A percentile compares a stretch with the other conserved stretches of the same genome.
Conservation (phyloP, 2,329 filamentous ascomycete species). For the Alternaria triticina region DNA sequence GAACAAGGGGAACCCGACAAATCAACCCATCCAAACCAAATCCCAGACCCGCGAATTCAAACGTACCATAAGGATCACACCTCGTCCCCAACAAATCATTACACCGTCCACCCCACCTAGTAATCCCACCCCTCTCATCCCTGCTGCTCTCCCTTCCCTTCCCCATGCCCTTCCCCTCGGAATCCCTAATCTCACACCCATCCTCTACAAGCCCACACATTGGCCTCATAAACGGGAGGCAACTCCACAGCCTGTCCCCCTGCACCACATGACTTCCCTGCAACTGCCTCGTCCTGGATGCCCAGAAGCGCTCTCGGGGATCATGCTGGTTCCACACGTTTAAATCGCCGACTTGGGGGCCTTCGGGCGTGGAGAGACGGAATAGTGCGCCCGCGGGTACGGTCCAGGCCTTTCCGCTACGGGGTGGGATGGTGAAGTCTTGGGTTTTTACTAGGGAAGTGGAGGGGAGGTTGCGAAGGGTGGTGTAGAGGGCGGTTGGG, state of each 20-base stretch:
- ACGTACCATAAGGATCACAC: constrained; percentile 76
- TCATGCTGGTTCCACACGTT: constrained; percentile 83
- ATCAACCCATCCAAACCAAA: background rate
- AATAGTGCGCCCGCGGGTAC: constrained; percentile 72
- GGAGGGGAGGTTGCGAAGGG: constrained; percentile 22
- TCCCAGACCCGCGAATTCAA: background rate
- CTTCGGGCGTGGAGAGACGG: constrained; percentile 75
- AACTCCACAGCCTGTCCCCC: constrained; percentile 78
- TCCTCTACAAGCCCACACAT: constrained; percentile 73
- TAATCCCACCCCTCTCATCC: constrained; percentile 57
- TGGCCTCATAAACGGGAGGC: constrained; percentile 77
- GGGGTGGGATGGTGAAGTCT: constrained; percentile 66
- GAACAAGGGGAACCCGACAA: background rate
- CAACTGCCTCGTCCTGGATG: constrained; percentile 76
- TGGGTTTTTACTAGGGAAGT: constrained; percentile 16
- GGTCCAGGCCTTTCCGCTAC: constrained; percentile 75
- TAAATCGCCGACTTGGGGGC: constrained; percentile 79
- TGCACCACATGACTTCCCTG: constrained; percentile 76
- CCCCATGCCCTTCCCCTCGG: constrained; percentile 19
- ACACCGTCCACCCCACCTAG: constrained; percentile 67
- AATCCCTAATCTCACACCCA: constrained; percentile 56
- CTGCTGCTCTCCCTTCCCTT: constrained; percentile 45
- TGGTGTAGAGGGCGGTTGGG: constrained; percentile 37
- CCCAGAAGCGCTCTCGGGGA: constrained; percentile 83
- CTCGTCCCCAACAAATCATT: constrained; percentile 84